These are phyloP conservation scores for Acanthochlamys bracteata DNA, from an alignment of 106 monocot species.

Conservation along the genomic window DNA sequence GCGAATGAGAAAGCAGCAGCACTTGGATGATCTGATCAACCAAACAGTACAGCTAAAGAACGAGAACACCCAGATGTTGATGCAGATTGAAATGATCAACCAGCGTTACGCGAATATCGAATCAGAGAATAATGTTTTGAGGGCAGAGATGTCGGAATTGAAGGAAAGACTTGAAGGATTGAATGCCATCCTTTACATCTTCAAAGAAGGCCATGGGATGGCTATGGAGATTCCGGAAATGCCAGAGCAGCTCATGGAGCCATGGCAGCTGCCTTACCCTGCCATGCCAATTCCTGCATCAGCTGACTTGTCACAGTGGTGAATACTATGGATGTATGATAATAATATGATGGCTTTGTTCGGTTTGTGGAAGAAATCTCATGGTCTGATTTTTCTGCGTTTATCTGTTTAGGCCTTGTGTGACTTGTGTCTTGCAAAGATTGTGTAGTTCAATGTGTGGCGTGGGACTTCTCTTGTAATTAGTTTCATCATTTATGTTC, in stretches of 20 bases:
- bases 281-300: constrained; percentile 13
- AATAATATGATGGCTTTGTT: neutral
- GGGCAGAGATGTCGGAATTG: constrained; percentile 44
- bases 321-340: neutral
- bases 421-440: neutral
- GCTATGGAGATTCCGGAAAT: constrained; percentile 46
- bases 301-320: constrained; percentile 23
- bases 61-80: constrained; percentile 36
- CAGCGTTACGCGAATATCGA: constrained; percentile 26
- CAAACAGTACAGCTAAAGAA: constrained; percentile 31
- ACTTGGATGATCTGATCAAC: constrained; percentile 43
- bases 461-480: neutral
- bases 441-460: neutral
- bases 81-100: constrained; percentile 24
- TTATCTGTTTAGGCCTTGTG: neutral
- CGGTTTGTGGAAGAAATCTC: neutral
- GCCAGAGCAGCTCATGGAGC: constrained; percentile 27
- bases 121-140: constrained; percentile 40
- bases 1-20: constrained; percentile 71
- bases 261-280: constrained; percentile 34
- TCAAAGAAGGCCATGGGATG: constrained; percentile 47
- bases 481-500: no score
- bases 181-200: constrained; percentile 37
- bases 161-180: constrained; percentile 37
- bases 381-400: neutral